phyloP scores from a whole-genome alignment of 2,329 filamentous ascomycete species.

The Conoideocrella luteorostrata region DNA sequence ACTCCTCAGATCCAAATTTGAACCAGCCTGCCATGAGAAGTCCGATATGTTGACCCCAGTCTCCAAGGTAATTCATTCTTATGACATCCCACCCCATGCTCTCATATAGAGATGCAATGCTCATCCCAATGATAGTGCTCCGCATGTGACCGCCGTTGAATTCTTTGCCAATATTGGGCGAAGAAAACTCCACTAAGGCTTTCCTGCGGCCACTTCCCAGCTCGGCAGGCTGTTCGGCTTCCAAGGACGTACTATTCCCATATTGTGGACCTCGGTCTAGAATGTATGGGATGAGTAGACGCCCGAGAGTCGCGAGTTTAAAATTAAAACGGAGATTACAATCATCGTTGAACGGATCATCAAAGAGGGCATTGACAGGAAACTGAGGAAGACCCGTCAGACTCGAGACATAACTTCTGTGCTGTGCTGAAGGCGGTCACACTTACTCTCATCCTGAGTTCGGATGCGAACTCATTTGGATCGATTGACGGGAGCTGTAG shows the following conservation, averaged over 20 bases:
- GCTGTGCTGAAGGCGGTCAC: neutral
- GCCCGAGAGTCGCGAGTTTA: neutral
- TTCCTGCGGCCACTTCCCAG: slow-evolving; percentile 8
- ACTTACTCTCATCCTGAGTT: neutral
- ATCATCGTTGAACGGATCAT: neutral
- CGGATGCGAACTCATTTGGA: neutral
- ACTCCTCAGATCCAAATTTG: slow-evolving; percentile 58
- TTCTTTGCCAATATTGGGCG: slow-evolving; percentile 68
- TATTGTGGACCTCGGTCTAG: neutral
- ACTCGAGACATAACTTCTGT: neutral
- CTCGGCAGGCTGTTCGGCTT: neutral
- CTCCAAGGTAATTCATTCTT: slow-evolving; percentile 65
- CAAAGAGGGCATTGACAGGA: neutral
- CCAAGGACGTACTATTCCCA: neutral
- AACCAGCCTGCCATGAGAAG: slow-evolving; percentile 61
- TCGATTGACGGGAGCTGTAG: neutral
- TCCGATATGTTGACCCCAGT: slow-evolving; percentile 66
- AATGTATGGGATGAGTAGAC: neutral
- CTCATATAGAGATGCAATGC: slow-evolving; percentile 59
- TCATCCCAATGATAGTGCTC: slow-evolving; percentile 65
- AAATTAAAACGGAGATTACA: neutral
- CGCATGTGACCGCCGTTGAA: slow-evolving; percentile 64
- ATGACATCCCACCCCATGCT: slow-evolving; percentile 61
- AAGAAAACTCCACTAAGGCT: slow-evolving; percentile 65
- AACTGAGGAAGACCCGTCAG: neutral